Evolutionary conservation across 1,284 basidiomycete species (phyloP), one percentile per base, ranked within the genome.

Genomic region (Veloporphyrellus conicus): DNA sequence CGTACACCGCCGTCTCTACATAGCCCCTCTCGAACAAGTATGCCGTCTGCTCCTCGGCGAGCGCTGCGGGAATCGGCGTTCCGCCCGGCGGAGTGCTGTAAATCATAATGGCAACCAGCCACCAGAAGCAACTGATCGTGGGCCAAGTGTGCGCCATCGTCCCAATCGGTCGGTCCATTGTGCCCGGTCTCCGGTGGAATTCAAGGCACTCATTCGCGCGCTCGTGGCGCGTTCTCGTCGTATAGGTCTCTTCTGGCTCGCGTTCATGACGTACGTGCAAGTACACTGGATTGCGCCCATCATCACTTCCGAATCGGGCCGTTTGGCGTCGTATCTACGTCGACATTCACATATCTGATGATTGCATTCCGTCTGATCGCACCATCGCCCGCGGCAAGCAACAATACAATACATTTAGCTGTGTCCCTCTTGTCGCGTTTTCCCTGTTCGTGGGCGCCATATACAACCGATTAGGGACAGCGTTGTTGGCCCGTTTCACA

Each of bases 231-330:
- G 7, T 34, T 16, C 16, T 32, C 12, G 15, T n/a, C 23, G 7
- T 16, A 31, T 39, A 79, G 77, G 78, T 12, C 71, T 90, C 1
- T 86, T 82, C 63, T 81, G 82, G 69, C 74, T 90, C 41, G 86
- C 86, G 0, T 86, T 87, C 54, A 87, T 87, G 1, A 82, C 81
- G 1, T 86, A 83, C 61, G 67, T 68, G 7, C 63, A 62, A 15
- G 79, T 90, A 0, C 87, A 81, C 50, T 91, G 88, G 87, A 83
- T 83, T 28, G 76, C 73, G 1, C 83, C 83, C 9, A 81, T 87
- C 56, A 69, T 88, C 43, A 78, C 76, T 3, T 81, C 79, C 0
- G 59, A n/a, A n/a, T n/a, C n/a, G n/a, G 81, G 6, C 82, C 81
- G 0, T 83, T 86, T 50, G 82, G 82, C 10, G 58, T 78, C 55